Conservation (phyloP, 116 monocot genomes). For the Thalassia testudinum region DNA sequence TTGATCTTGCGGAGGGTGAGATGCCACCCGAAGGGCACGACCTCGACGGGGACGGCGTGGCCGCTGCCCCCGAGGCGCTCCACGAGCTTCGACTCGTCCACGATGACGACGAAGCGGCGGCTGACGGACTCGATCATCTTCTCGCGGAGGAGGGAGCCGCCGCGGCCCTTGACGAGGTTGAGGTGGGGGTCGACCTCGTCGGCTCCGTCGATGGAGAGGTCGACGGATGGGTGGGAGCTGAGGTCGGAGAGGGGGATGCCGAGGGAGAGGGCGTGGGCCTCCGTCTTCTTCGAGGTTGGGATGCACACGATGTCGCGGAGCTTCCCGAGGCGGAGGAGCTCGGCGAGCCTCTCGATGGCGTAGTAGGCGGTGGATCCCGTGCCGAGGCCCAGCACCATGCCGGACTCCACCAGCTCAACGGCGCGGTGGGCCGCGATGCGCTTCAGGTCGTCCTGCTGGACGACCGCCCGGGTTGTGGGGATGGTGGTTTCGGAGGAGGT, state of each 20-base stretch:
- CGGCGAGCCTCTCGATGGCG: constrained; percentile 28
- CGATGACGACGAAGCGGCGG: constrained; percentile 56
- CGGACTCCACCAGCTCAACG: too few species aligned
- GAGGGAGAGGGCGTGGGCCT: constrained; percentile 18
- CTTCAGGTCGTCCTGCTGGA: too few species aligned
- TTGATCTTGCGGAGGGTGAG: constrained; percentile 30
- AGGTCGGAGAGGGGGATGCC: constrained; percentile 52
- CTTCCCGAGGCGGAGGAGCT: constrained; percentile 22
- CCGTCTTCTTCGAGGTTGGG: constrained; percentile 31
- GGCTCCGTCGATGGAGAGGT: constrained; percentile 67
- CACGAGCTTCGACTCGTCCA: constrained; percentile 68
- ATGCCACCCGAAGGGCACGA: constrained; percentile 54
- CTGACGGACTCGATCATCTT: constrained; percentile 79
- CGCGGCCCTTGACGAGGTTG: constrained; percentile 71
- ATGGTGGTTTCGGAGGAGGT: too few species aligned
- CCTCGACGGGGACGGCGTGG: constrained; percentile 60
- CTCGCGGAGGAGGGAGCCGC: constrained; percentile 72
- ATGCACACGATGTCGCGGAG: constrained; percentile 41
- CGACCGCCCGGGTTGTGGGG: too few species aligned
- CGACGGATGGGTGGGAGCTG: constrained; percentile 38
- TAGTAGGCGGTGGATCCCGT: constrained; percentile 41
- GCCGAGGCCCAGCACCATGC: constrained; percentile 44
- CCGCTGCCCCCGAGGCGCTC: constrained; percentile 39
- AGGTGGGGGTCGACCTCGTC: constrained; percentile 62
- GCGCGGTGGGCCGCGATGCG: too few species aligned